phyloP scores from a whole-genome alignment of 208 protist species.

The Leishmania amazonensis region DNA sequence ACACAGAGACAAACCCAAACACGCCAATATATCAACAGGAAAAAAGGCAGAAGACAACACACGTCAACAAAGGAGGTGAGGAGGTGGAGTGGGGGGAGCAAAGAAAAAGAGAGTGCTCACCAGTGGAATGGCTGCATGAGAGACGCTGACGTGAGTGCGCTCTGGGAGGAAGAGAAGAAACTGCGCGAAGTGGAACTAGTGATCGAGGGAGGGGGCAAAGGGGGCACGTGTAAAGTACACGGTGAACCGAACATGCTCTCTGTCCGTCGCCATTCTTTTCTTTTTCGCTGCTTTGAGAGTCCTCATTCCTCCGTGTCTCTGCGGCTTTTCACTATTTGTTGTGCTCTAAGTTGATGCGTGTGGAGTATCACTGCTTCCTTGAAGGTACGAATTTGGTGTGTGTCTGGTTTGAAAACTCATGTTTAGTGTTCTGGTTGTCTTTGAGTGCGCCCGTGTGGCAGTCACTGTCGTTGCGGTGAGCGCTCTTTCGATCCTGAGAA shows the following conservation, averaged over 20 bases:
- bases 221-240: not conserved
- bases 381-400: not conserved
- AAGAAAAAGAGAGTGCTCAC: not conserved
- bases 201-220: not conserved
- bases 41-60: not conserved
- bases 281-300: not conserved
- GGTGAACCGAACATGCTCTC: not conserved
- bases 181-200: not conserved
- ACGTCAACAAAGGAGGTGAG: not conserved
- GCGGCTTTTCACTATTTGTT: not conserved
- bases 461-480: not conserved
- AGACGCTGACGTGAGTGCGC: not conserved
- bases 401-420: not conserved
- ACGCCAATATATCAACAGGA: not conserved
- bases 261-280: not conserved
- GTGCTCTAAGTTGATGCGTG: too few relatives aligned
- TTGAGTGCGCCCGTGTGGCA: not conserved
- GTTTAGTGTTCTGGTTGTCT: not conserved
- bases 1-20: not conserved
- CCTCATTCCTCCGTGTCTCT: not conserved
- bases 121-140: not conserved
- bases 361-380: not conserved
- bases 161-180: not conserved
- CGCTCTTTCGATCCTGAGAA: not conserved
- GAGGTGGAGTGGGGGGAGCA: not conserved